Percentiles rank a stretch among this genome's conserved stretches.
phyloP scores from a whole-genome alignment of 2,329 filamentous ascomycete genomes.

The Diaporthe destruens region DNA sequence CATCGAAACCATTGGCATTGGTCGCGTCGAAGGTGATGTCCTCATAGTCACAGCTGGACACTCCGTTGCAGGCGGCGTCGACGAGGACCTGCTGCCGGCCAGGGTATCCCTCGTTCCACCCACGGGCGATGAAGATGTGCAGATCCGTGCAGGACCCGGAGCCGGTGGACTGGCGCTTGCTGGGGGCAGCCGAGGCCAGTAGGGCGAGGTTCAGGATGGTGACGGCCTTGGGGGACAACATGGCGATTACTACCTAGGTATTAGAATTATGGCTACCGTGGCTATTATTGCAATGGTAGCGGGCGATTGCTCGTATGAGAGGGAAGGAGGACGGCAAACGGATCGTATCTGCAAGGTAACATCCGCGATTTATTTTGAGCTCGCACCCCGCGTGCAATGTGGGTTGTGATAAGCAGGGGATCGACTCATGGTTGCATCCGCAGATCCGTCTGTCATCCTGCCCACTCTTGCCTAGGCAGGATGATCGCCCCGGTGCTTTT shows the following conservation, averaged over 20 bases:
- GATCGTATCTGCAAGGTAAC: not conserved
- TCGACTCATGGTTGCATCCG: constrained; percentile 25
- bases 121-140: constrained; percentile 40
- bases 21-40: constrained; percentile 31
- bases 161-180: constrained; percentile 44
- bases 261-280: constrained; percentile 3
- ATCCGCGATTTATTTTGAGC: not conserved
- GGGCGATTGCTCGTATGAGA: not conserved
- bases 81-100: constrained; percentile 35
- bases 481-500: constrained; percentile 5
- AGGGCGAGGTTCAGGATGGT: constrained; percentile 12
- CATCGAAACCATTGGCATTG: not conserved
- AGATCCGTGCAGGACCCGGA: constrained; percentile 28
- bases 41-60: constrained; percentile 30
- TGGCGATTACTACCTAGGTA: constrained; percentile 12
- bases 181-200: constrained; percentile 17
- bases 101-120: constrained; percentile 37
- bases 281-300: not conserved
- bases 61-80: constrained; percentile 36
- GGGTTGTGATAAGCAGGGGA: not conserved
- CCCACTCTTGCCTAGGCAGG: not conserved
- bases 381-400: not conserved
- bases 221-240: constrained; percentile 15
- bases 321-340: not conserved
- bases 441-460: not conserved